Evolutionary conservation across 345 rosid species (phyloP).

Genomic region (Carallia brachiata): DNA sequence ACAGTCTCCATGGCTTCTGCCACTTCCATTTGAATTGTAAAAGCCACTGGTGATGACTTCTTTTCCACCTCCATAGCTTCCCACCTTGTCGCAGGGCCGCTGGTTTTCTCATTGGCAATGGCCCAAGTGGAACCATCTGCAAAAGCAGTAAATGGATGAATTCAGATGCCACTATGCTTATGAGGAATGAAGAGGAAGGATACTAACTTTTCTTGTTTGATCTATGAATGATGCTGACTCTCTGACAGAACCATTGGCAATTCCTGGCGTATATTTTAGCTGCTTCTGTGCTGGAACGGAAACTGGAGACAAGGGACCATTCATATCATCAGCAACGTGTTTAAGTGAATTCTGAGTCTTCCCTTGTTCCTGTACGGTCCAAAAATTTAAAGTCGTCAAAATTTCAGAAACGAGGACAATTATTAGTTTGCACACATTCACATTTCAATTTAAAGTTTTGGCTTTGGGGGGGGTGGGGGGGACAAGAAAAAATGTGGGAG

Average conservation of each 20-base stretch:
- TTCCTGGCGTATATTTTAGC: conserved; percentile 82
- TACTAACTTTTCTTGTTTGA: conserved; percentile 62
- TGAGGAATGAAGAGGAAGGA: conserved; percentile 12
- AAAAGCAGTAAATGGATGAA: conserved; percentile 13
- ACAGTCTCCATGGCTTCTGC: conserved; percentile 99
- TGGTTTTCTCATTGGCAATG: conserved; percentile 64
- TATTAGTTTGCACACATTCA: not conserved
- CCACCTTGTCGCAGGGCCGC: conserved; percentile 72
- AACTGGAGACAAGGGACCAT: conserved; percentile 62
- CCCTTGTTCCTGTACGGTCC: conserved; percentile 42
- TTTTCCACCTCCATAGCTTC: conserved; percentile 99
- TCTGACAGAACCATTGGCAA: conserved; percentile 63
- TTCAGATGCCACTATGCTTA: conserved; percentile 17
- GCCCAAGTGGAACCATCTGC: conserved; percentile 94
- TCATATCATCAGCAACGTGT: conserved; percentile 56
- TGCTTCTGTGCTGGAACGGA: conserved; percentile 89
- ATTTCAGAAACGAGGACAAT: not conserved
- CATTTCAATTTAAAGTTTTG: not conserved
- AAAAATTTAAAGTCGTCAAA: conserved; percentile 13
- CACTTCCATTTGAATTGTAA: conserved; percentile 98
- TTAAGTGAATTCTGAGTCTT: conserved; percentile 61
- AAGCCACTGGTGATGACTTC: conserved; percentile 98
- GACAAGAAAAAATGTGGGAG: not conserved
- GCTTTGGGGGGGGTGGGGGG: too few relatives aligned
- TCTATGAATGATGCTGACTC: conserved; percentile 63